phyloP scores from a whole-genome alignment of 73 alveolate species.

The Paramecium pentaurelia region DNA sequence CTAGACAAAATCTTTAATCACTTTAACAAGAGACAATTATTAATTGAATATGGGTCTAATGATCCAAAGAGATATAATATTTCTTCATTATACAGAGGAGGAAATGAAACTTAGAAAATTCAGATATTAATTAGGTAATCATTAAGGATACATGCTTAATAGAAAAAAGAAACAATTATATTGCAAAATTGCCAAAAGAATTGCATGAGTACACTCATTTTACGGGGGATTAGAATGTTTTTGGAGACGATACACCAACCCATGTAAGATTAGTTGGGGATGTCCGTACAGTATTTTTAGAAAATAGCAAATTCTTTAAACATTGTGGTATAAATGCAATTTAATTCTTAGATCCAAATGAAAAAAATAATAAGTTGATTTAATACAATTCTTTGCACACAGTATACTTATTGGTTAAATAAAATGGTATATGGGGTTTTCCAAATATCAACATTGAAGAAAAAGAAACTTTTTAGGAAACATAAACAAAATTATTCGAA shows the following conservation, averaged over 20 bases:
- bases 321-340: background rate
- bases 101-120: background rate
- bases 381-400: background rate
- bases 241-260: background rate
- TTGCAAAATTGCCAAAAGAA: slow-evolving; percentile 26
- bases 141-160: background rate
- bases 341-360: background rate
- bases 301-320: slow-evolving; percentile 14
- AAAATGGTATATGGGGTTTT: background rate
- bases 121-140: slow-evolving; percentile 19
- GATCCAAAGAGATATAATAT: slow-evolving; percentile 25
- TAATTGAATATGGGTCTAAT: background rate
- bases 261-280: slow-evolving; percentile 32
- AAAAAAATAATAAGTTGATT: background rate
- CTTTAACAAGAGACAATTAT: slow-evolving; percentile 26
- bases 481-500: background rate
- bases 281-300: background rate
- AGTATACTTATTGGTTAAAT: background rate
- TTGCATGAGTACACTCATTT: background rate
- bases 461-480: background rate
- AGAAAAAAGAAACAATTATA: slow-evolving; percentile 16
- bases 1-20: background rate
- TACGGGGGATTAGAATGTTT: background rate
- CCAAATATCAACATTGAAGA: background rate
- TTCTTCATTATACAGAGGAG: background rate